Base-by-base conservation (phyloP, 2,329 filamentous ascomycete species). In the Penicillium olsonii region DNA sequence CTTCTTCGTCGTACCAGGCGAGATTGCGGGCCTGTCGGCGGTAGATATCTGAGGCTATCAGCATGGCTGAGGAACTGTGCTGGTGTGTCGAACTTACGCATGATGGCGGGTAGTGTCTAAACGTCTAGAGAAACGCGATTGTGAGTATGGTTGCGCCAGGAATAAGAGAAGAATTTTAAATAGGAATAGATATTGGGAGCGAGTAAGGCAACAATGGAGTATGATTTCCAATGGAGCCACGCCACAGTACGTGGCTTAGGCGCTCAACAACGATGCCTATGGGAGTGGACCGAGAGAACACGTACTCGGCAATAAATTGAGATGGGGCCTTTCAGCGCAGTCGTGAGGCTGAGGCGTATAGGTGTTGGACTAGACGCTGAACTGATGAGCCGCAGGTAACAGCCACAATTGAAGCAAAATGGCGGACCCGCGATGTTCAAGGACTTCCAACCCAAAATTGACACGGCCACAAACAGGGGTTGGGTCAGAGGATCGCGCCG, bases 1-100 rank as follows among this genome's bases (percentile, higher is more conserved):
- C 70, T 27, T 72, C 68, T 12, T 67, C 57, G 48, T 71, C 69
- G 50, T 73, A 74, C 72, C 73, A 75, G 35, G 73, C 72, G 43
- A 69, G 60, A 15, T 63, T 62, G 27, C 65, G 67, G 47, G 72
- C 72, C 52, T 66, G 58, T 31, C 67, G 63, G 38, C 69, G 67
- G 48, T 70, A 71, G 55, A 65, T 72, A 55, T 75, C 73, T 75
- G 27, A 15, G 33, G 20, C 33, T 45, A 33, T 53, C 42, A 52
- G 48, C 42, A 56, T 41, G 10, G 20, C 9, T 24, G 2, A 37
- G 1, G 20, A 6, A 5, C 11, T 14, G 27, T 15, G 11, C 31
- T 20, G n/a, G 10, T 11, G 22, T 11, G 8, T 40, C 18, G 42
- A 15, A 49, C 47, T 45, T 49, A 49, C 47, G 42, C 47, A 49